Percentiles rank a stretch among this genome's conserved stretches.
Conservation (phyloP, 129 eudicot genomes). For the Daucus carota region DNA sequence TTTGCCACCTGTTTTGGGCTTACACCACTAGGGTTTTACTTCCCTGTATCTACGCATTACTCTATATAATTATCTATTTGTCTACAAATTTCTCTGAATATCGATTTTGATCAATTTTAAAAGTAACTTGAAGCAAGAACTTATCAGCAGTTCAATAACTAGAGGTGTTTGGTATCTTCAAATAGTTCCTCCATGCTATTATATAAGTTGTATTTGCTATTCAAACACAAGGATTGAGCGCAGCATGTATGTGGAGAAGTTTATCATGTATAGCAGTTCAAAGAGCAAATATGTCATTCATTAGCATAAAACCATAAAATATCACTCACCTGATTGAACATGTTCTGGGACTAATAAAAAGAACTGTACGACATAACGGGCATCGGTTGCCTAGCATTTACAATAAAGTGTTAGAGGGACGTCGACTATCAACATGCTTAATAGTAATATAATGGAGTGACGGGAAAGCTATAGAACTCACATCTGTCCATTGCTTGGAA, state of each 20-base stretch:
- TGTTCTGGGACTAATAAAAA: constrained; percentile 78
- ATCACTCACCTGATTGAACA: constrained; percentile 73
- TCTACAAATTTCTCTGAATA: neutral
- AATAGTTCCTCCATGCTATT: neutral
- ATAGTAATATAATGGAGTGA: constrained; percentile 4
- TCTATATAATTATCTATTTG: neutral
- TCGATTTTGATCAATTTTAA: neutral
- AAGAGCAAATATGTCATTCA: neutral
- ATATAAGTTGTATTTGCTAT: neutral
- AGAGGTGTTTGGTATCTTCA: neutral
- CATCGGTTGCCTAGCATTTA: constrained; percentile 69
- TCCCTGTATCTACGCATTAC: neutral
- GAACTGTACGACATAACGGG: constrained; percentile 90
- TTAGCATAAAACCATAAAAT: neutral
- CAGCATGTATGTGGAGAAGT: neutral
- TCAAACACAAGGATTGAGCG: neutral
- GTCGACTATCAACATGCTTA: neutral
- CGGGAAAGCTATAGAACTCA: constrained; percentile 21
- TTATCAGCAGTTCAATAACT: neutral
- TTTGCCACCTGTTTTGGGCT: neutral
- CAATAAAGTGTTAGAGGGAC: constrained; percentile 12
- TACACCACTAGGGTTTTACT: neutral
- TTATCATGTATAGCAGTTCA: neutral
- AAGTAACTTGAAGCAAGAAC: neutral
- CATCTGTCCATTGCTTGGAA: constrained; percentile 96